phyloP scores from a whole-genome alignment of 2,329 filamentous ascomycete species.

The Paracamarosporium sp. region DNA sequence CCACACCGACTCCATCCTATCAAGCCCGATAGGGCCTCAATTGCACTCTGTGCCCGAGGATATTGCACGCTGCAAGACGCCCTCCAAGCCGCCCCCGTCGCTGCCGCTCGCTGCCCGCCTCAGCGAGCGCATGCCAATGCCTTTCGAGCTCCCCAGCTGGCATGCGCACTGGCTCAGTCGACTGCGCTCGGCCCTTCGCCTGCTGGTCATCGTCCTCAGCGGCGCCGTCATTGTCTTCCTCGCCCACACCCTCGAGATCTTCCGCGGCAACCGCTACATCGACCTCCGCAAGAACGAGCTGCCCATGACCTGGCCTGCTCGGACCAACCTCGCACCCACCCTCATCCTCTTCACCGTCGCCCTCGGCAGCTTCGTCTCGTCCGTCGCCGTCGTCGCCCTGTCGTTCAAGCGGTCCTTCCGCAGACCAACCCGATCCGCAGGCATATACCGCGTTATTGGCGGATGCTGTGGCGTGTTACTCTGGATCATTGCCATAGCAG shows the following conservation, averaged over 20 bases:
- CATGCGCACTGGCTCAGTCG: constrained; percentile 44
- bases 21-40: constrained; percentile 24
- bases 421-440: constrained; percentile 41
- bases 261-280: constrained; percentile 42
- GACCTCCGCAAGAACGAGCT: constrained; percentile 45
- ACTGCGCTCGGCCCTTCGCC: constrained; percentile 43
- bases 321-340: constrained; percentile 45
- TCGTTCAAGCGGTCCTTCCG: constrained; percentile 43
- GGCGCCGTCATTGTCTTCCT: constrained; percentile 44
- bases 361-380: constrained; percentile 41
- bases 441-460: constrained; percentile 42
- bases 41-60: constrained; percentile 26
- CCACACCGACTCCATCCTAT: constrained; percentile 22
- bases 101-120: constrained; percentile 18
- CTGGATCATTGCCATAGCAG: constrained; percentile 40
- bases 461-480: constrained; percentile 43
- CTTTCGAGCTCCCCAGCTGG: constrained; percentile 32
- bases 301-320: constrained; percentile 47
- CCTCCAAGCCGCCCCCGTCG: background rate
- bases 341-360: constrained; percentile 43
- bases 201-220: constrained; percentile 46
- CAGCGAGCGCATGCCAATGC: constrained; percentile 34
- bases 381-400: constrained; percentile 39
- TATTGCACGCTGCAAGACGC: constrained; percentile 24
- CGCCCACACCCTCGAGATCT: constrained; percentile 45